A percentile compares a stretch with the other conserved stretches of the same genome.
Conservation (phyloP, 1,284 basidiomycete genomes). For the Hymenochaete sp. region DNA sequence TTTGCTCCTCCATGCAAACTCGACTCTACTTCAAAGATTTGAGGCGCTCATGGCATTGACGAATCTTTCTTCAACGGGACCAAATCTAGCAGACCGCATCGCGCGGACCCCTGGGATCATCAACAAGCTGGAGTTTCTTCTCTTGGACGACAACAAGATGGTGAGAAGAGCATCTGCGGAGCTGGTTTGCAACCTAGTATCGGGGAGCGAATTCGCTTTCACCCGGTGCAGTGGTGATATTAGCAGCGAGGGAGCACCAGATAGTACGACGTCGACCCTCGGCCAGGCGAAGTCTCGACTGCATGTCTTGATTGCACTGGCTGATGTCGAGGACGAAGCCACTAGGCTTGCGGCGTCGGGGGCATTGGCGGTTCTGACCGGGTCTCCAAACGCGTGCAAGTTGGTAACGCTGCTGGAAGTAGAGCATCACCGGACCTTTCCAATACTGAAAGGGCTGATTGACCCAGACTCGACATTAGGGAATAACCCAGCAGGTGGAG, state of each 20-base stretch:
- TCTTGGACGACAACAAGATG: constrained; percentile 78
- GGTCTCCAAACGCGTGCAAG: constrained; percentile 51
- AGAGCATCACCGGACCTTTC: constrained; percentile 50
- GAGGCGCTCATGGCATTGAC: constrained; percentile 94
- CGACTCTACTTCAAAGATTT: constrained; percentile 77
- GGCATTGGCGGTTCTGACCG: constrained; percentile 71
- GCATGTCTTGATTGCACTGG: constrained; percentile 76
- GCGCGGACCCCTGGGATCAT: constrained; percentile 54
- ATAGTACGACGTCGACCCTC: constrained; percentile 20
- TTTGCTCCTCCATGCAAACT: constrained; percentile 58
- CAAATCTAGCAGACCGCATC: constrained; percentile 57
- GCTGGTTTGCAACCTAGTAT: constrained; percentile 88
- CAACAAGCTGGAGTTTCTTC: constrained; percentile 66
- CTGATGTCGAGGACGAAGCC: constrained; percentile 73
- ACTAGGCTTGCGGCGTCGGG: constrained; percentile 83
- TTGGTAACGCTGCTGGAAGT: constrained; percentile 53
- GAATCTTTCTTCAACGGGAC: constrained; percentile 79
- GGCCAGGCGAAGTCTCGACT: constrained; percentile 50
- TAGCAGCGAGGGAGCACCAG: constrained; percentile 33
- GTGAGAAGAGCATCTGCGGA: constrained; percentile 84
- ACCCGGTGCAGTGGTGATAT: constrained; percentile 52
- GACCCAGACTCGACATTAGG: constrained; percentile 38
- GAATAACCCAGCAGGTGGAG: constrained; percentile 25
- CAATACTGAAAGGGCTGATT: constrained; percentile 56
- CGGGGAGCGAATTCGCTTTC: constrained; percentile 68